These are phyloP conservation scores for Crucihimalaya himalaica DNA, from an alignment of 345 rosid species.

Conservation along the genomic window DNA sequence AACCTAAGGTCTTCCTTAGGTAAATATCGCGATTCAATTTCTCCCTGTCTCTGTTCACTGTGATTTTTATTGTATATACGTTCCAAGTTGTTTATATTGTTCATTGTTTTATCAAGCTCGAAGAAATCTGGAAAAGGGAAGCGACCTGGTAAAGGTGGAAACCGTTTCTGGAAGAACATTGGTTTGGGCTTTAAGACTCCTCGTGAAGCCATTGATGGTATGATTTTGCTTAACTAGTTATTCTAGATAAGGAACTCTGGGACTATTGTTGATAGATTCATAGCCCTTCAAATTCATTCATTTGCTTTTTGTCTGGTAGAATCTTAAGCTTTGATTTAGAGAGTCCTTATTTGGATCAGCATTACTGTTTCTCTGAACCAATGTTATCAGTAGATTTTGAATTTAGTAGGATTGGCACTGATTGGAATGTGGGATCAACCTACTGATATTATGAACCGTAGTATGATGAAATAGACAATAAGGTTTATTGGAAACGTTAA, in stretches of 20 bases:
- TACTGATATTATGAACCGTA: not conserved
- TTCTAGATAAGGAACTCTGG: not conserved
- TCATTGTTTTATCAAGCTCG: conserved; percentile 46
- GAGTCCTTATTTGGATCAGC: too few species aligned
- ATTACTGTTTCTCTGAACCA: too few species aligned
- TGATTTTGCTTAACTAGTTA: not conserved
- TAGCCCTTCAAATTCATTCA: too few species aligned
- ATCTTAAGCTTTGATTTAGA: not conserved
- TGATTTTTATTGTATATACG: too few species aligned
- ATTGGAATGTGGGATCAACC: not conserved
- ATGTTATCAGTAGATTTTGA: too few species aligned
- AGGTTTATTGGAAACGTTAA: not conserved
- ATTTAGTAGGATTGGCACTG: not conserved
- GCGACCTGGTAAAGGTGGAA: conserved; percentile 94
- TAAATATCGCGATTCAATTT: conserved; percentile 16
- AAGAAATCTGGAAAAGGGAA: conserved; percentile 83
- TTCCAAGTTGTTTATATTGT: not conserved
- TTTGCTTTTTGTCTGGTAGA: not conserved
- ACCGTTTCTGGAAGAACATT: conserved; percentile 80
- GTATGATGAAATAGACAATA: not conserved
- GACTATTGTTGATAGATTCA: not conserved
- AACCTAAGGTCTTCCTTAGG: conserved; percentile 82
- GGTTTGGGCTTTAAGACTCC: conserved; percentile 95
- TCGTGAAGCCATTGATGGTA: conserved; percentile 87
- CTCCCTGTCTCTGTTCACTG: not conserved